Evolutionary conservation across 2,329 filamentous ascomycete species (phyloP).

Genomic region (Graphium sp.): DNA sequence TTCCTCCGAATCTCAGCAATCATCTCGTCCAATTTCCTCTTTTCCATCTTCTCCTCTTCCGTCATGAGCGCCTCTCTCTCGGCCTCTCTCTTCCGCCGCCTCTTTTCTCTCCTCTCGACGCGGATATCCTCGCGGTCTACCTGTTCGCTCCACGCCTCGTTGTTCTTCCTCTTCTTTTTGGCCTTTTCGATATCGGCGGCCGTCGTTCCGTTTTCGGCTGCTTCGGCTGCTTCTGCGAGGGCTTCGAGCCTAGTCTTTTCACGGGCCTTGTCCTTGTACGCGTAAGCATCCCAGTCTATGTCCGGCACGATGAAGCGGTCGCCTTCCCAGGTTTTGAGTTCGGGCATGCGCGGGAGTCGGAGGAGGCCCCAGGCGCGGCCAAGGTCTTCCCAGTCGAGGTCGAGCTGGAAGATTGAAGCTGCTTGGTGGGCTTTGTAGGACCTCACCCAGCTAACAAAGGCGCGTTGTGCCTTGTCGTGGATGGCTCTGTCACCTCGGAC

Average conservation of each 20-base stretch:
- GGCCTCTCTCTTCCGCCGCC: constrained; percentile 44
- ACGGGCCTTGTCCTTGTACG: constrained; percentile 55
- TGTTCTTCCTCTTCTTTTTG: constrained; percentile 41
- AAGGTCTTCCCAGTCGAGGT: constrained; percentile 73
- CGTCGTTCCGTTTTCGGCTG: constrained; percentile 15
- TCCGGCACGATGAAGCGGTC: constrained; percentile 45
- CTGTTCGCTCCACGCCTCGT: constrained; percentile 60
- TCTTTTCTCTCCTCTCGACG: constrained; percentile 45
- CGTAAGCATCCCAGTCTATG: constrained; percentile 50
- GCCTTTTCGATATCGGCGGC: constrained; percentile 21
- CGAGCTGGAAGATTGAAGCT: constrained; percentile 76
- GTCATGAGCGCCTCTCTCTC: constrained; percentile 48
- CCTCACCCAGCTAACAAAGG: constrained; percentile 85
- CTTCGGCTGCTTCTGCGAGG: constrained; percentile 29
- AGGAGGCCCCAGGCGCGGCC: constrained; percentile 75
- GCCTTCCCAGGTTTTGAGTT: constrained; percentile 57
- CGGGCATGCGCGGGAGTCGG: constrained; percentile 84
- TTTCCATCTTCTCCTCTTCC: constrained; percentile 48
- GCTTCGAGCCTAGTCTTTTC: constrained; percentile 48
- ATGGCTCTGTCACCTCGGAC: constrained; percentile 36
- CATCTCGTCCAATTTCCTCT: constrained; percentile 45
- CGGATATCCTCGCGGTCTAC: constrained; percentile 48
- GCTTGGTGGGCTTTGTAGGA: constrained; percentile 86
- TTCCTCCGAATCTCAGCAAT: constrained; percentile 44
- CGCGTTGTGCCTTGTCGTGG: constrained; percentile 78